Evolutionary conservation across 1,139 yeast genomes (phyloP), one percentile per base, ranked within the genome.

Genomic region (Saccharomyces uvarum): DNA sequence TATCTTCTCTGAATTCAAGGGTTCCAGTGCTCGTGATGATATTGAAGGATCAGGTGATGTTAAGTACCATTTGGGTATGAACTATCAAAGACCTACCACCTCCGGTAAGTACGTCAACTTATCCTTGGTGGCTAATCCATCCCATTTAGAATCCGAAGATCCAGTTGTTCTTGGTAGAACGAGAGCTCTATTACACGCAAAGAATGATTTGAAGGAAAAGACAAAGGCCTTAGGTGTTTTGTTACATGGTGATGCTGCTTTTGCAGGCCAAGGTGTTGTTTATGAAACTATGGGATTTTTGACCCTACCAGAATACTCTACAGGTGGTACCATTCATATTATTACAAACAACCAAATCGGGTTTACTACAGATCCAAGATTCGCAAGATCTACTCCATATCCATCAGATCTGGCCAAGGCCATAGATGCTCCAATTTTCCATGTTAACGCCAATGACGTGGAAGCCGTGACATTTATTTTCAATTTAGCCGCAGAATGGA

Each of bases 181-280:
- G 53, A 86, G 99, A 77, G 96, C 99, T 61, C 85, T 91, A 63
- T 95, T 89, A 76, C 96, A 89, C 71, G 87, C 83, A 76, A 91
- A 93, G 77, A 77, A 83, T 64, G 98, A 93, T 70, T 83, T 86
- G 61, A 90, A 90, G 61, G 80, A 79, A 51, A 88, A 78, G 76
- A 78, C 84, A 65, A 91, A 89, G 76, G 97, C 99, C 52, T 80
- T 93, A 82, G 86, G 95, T 62, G 86, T 93, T 58, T 79, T 93
- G 73, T 79, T 95, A 71, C 99, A 93, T 73, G 99, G 99, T 80
- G 99, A 93, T 73, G 97, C 99, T 57, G 99, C 99, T 38, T 93
- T 93, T 72, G 91, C 98, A 52, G 99, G 88, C 61, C 99, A 93
- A 77, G 99, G 99, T 82, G 95, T 93, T 58, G 98, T 93, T 60